Base-by-base conservation (phyloP, 768 basidiomycete genomes). In the Suillus americanus region DNA sequence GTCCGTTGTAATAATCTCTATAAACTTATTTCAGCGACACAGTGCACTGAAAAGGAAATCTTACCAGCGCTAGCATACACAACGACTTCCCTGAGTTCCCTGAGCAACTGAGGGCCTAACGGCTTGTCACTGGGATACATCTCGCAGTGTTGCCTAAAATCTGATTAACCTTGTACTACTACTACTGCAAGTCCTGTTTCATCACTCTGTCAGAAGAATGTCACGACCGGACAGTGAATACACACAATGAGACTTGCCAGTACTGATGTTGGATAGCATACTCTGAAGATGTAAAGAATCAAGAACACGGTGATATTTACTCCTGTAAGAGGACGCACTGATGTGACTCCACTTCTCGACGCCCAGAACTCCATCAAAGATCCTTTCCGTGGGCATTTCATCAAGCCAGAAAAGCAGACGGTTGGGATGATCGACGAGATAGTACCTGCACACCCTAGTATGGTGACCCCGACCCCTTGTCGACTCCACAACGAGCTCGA, bases 351-450 rank as follows among this genome's bases (percentile, higher is more conserved):
- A 67, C 3, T 74, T 72, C 13, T 73, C 75, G 1, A 79, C 76
- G 3, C 83, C 84, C 48, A 73, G 72, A 78, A 72, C 43, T 81
- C 75, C 30, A 50, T 12, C 73, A 70, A 79, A 64, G 46, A 83
- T 68, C 41, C 71, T 43, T 1, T 56, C 62, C 5, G 80, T 73
- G 2, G 77, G 65, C 35, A 77, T 79, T 0, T 76, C 65, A 51
- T 85, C 78, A 30, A 86, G 62, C 77, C 82, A 88, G 64, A 86
- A 87, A 16, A 86, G 72, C 3, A 73, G 68, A 16, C 80, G 79
- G 0, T 70, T 71, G 0, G 66, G 40, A 56, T 85, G 84, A 64
- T 85, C 76, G 9, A 79, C 80, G 61, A 81, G 80, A 66, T 85
- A 85, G 66, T 85, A 85, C 18, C 55, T 20, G 46, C 38, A 66